Base-by-base conservation (phyloP, 306 rosid species). In the Cucurbita argyrosperma region DNA sequence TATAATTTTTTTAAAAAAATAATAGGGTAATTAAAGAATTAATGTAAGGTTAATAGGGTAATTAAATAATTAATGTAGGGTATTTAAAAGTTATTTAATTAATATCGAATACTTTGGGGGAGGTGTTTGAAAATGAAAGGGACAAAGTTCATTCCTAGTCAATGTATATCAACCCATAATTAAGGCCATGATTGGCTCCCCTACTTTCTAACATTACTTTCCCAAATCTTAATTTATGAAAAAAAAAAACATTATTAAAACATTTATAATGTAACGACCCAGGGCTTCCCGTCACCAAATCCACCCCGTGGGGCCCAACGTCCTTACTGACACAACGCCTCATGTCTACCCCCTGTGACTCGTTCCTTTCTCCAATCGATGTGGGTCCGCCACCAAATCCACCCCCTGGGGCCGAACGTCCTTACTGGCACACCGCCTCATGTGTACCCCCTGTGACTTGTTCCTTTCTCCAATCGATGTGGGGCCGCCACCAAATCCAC, bases 171-270 rank as follows among this genome's bases (percentile, higher is more conserved):
- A 42, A 10, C 38, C 55, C 72, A 66, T 66, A 43, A 66, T 66
- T 39, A 45, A 66, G 10, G 72, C 53, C 72, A 66, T 66, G 46
- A 66, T 66, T 66, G 72, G 72, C 72, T 66, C 55, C 72, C 72
- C 39, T 45, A 66, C 55, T 66, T 66, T 45, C 10, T 66, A 45
- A 45, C 72, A 66, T 16, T 47, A 43, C 38, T 46, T 65, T 18
- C 30, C 21, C 42, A 1, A 13, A 2, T 62, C 18, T 15, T 35
- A 35, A 37, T 62, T 62, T 59, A 12, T 5, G 40, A 8, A 6
- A 50, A 38, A 37, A 26, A 61, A 30, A 59, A 61, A 0, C 15
- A 19, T 35, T 37, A 2, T 26, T 60, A 12, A 1, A 60, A 60
- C 65, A 35, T 35, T 60, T 50, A 50, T 14, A 60, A 7, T 19